Base-by-base conservation (phyloP, 495 filamentous ascomycete species). In the Aspergillus conjunctus region DNA sequence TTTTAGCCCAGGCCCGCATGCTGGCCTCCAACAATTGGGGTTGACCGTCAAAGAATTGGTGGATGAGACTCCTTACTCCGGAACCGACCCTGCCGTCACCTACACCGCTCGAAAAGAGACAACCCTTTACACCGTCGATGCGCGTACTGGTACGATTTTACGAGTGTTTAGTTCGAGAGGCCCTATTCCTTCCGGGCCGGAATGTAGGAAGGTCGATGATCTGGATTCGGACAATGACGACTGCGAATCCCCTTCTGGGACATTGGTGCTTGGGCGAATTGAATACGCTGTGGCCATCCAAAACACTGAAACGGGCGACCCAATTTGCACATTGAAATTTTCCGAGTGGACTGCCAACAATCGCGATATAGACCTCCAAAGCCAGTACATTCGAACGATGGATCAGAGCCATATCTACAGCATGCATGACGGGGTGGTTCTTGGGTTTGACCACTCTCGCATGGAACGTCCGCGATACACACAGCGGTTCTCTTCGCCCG, bases 311-410 rank as follows among this genome's bases (percentile, higher is more conserved):
- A 90, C 90, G 3, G 87, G 86, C 0, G 87, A 89, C 60, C 85
- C 83, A 7, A 89, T 98, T 45, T 96, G 91, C 66, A 96, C 91
- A 0, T 83, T 98, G 60, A 95, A 85, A 61, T 98, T 94, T 71
- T 91, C 91, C 21, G 94, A 98, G 71, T 98, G 94, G 94, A 88
- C 86, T 0, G 90, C 93, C 10, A 98, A 98, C 71, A 95, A 90
- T 51, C 89, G 87, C 45, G 93, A 98, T 67, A 84, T 83, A 56
- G 94, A 98, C 72, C 86, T 98, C 15, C 85, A 89, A 61, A 85
- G 83, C 45, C 91, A 98, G 63, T 92, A 98, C 65, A 77, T 77
- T 21, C 74, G 74, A 4, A 90, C 91, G 10, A 89, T 91, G 78
- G 94, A 98, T 71, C 85, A 88, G 58, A 90, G 88, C 44, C 96